phyloP scores from a whole-genome alignment of 352 stramenopile genomes.

The Phytopythium delawarense region DNA sequence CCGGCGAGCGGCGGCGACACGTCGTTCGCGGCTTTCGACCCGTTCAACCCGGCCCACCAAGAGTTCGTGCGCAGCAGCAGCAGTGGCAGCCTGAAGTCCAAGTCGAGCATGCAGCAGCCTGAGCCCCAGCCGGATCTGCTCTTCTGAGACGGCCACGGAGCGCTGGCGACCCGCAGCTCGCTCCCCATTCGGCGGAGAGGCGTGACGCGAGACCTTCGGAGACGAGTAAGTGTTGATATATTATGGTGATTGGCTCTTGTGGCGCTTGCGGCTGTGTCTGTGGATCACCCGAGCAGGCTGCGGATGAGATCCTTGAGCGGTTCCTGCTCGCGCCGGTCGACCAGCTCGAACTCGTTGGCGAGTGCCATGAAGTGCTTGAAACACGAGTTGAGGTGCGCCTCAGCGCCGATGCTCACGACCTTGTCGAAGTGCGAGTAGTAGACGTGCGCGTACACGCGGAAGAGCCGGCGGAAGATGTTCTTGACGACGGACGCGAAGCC shows the following conservation, averaged over 20 bases:
- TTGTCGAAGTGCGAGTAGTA: conserved; percentile 97
- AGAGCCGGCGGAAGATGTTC: conserved; percentile 95
- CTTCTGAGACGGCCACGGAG: neutral
- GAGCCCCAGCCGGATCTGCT: neutral
- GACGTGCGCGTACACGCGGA: conserved; percentile 96
- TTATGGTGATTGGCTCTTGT: neutral
- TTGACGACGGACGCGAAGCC: conserved; percentile 85
- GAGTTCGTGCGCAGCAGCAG: conserved; percentile 9
- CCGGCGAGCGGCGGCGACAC: conserved; percentile 6
- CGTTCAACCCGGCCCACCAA: conserved; percentile 30
- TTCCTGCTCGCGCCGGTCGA: conserved; percentile 93
- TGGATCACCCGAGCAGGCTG: conserved; percentile 60
- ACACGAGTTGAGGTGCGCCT: conserved; percentile 96
- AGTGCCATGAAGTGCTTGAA: conserved; percentile 99
- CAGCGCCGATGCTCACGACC: conserved; percentile 91
- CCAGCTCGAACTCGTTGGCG: conserved; percentile 92
- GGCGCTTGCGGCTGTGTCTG: neutral
- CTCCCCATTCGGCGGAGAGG: neutral
- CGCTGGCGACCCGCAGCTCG: neutral
- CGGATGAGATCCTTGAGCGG: conserved; percentile 94
- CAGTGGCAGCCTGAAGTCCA: conserved; percentile 1
- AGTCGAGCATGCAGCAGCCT: neutral
- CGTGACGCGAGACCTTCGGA: neutral
- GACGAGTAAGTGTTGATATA: neutral
- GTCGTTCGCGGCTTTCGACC: conserved; percentile 32